Conservation (phyloP, 2,329 filamentous ascomycete species). For the Fusarium lateritium region DNA sequence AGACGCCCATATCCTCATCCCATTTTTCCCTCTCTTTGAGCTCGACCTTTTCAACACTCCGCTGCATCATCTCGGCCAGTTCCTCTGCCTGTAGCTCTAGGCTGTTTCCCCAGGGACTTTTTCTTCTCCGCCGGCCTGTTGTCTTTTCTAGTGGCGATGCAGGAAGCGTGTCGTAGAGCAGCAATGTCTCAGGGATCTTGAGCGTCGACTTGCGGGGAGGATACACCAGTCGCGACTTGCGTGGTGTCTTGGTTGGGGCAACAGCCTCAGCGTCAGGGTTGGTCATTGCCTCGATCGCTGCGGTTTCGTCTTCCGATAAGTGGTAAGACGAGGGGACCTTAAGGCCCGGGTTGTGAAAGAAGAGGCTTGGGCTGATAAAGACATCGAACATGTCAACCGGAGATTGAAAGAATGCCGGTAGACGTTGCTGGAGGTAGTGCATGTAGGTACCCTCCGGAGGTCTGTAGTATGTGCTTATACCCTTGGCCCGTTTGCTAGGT, state of each 20-base stretch:
- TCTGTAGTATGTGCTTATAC: slow-evolving; percentile 22
- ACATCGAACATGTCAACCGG: slow-evolving; percentile 70
- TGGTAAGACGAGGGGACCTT: slow-evolving; percentile 62
- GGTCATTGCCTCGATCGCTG: slow-evolving; percentile 45
- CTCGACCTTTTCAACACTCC: slow-evolving; percentile 64
- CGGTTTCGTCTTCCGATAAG: slow-evolving; percentile 51
- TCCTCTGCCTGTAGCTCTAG: slow-evolving; percentile 64
- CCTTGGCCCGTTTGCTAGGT: slow-evolving; percentile 34
- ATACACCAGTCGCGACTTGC: slow-evolving; percentile 62
- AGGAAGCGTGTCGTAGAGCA: slow-evolving; percentile 61
- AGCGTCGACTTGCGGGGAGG: slow-evolving; percentile 64
- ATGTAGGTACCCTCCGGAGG: slow-evolving; percentile 55
- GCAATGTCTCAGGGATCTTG: slow-evolving; percentile 64
- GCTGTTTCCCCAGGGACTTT: slow-evolving; percentile 55
- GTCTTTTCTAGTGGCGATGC: slow-evolving; percentile 19
- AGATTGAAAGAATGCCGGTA: slow-evolving; percentile 62
- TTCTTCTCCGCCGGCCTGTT: slow-evolving; percentile 36
- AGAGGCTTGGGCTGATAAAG: slow-evolving; percentile 71
- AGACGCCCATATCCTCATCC: slow-evolving; percentile 57
- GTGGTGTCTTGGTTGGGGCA: slow-evolving; percentile 49
- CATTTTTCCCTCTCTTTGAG: slow-evolving; percentile 59
- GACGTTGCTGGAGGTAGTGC: slow-evolving; percentile 54
- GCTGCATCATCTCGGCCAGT: slow-evolving; percentile 64
- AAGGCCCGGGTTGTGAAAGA: slow-evolving; percentile 69
- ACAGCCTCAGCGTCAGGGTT: slow-evolving; percentile 32